Conservation (phyloP, 2,329 filamentous ascomycete species). For the Metarhizium guizhouense region DNA sequence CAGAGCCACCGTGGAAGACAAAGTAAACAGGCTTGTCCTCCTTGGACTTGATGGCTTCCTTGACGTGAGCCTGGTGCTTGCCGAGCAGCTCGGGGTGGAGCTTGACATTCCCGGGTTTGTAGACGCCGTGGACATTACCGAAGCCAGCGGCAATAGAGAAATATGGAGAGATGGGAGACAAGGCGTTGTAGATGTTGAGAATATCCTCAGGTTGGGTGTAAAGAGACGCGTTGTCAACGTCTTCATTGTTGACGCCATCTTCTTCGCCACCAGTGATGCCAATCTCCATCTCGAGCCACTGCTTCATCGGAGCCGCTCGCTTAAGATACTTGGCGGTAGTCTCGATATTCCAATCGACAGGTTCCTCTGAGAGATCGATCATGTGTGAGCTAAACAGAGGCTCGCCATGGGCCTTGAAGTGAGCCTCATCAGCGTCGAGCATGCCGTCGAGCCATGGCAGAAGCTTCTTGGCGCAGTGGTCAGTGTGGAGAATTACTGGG, state of each 20-base stretch:
- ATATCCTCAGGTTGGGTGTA: constrained; percentile 99
- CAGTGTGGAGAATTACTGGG: constrained; percentile 89
- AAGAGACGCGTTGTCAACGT: constrained; percentile 90
- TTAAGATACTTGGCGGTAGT: constrained; percentile 91
- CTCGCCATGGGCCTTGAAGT: constrained; percentile 88
- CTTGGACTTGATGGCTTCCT: constrained; percentile 62
- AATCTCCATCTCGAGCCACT: constrained; percentile 96
- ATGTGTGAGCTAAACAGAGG: constrained; percentile 96
- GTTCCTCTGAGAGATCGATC: constrained; percentile 94
- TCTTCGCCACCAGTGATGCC: constrained; percentile 92
- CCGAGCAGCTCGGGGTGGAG: constrained; percentile 90
- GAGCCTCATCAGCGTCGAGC: constrained; percentile 85
- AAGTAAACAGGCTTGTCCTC: constrained; percentile 94
- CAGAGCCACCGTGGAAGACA: constrained; percentile 97
- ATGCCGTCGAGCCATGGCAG: constrained; percentile 96
- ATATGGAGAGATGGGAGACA: constrained; percentile 81
- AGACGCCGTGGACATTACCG: constrained; percentile 98
- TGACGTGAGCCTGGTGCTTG: constrained; percentile 93
- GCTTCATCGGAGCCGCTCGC: constrained; percentile 92
- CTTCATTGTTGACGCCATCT: constrained; percentile 97
- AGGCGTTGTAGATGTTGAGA: constrained; percentile 79
- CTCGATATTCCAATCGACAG: constrained; percentile 80
- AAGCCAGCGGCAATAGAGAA: constrained; percentile 98
- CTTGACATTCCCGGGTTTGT: constrained; percentile 96
- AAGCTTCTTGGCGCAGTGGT: constrained; percentile 99